Percentiles rank a stretch among this genome's conserved stretches.
Evolutionary conservation across 2,329 filamentous ascomycete genomes (phyloP).

Genomic region (Pseudocercospora pini-densiflorae): DNA sequence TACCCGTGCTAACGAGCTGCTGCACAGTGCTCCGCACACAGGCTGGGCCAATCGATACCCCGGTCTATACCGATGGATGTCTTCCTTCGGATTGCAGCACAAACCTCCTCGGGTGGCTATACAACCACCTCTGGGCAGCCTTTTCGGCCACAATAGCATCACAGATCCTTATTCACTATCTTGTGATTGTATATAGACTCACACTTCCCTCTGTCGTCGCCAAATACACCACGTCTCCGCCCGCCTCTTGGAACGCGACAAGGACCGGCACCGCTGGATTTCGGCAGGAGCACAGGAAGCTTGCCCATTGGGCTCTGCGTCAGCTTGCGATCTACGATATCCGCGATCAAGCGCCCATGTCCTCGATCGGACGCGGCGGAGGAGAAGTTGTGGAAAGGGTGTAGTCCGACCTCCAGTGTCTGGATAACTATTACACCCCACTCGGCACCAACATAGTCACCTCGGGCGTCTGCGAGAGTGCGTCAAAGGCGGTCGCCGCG

Average conservation of each 20-base stretch:
- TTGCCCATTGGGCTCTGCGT: neutral
- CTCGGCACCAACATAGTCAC: neutral
- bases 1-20: neutral
- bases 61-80: neutral
- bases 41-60: neutral
- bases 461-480: neutral
- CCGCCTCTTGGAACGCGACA: too few species aligned
- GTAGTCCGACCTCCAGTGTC: neutral
- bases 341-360: neutral
- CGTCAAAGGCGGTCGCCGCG: neutral
- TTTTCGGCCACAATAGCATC: too few species aligned
- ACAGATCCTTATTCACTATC: too few species aligned
- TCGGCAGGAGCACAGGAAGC: neutral
- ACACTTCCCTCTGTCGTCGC: too few species aligned
- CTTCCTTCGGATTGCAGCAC: neutral
- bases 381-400: neutral
- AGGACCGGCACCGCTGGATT: neutral
- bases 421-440: neutral
- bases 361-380: constrained; percentile 1
- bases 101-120: neutral
- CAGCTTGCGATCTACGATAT: constrained; percentile 2
- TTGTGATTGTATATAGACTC: too few species aligned
- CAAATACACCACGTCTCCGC: too few species aligned
- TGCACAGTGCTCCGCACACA: neutral
- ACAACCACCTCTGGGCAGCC: too few species aligned